Percentiles rank a stretch among this genome's conserved stretches.
phyloP scores from a whole-genome alignment of 257 asterid genomes.

The Solanum pimpinellifolium region DNA sequence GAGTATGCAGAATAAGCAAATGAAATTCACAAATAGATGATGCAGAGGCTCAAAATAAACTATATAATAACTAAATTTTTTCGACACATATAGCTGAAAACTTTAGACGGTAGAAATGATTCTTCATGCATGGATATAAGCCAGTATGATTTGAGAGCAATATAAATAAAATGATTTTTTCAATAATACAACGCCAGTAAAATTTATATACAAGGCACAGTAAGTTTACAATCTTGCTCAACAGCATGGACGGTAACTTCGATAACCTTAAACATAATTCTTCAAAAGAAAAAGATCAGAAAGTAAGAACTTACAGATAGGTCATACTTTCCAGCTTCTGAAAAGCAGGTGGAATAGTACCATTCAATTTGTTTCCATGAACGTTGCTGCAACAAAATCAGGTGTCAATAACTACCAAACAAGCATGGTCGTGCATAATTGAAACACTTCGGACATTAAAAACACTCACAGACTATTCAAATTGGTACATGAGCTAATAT shows the following conservation, averaged over 20 bases:
- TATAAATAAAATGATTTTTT: neutral
- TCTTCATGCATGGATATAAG: neutral
- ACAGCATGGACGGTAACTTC: neutral
- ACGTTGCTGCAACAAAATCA: slow-evolving; percentile 44
- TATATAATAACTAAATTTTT: neutral
- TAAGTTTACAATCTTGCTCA: neutral
- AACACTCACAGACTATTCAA: slow-evolving; percentile 89
- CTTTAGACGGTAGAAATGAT: neutral
- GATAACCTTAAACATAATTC: neutral
- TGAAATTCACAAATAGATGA: neutral
- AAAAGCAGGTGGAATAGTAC: slow-evolving; percentile 68
- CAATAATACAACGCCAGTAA: neutral
- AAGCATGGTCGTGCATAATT: neutral
- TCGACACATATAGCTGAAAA: neutral
- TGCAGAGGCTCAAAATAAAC: neutral
- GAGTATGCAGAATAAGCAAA: neutral
- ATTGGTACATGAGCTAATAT: slow-evolving; percentile 88
- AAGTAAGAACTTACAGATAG: slow-evolving; percentile 55
- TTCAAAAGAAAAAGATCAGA: neutral
- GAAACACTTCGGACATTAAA: neutral
- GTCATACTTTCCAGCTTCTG: slow-evolving; percentile 91
- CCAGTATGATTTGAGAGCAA: neutral
- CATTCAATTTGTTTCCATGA: slow-evolving; percentile 70
- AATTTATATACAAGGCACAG: neutral
- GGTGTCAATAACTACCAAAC: neutral